Percentiles rank a stretch among this genome's conserved stretches.
Conservation (phyloP, 495 filamentous ascomycete genomes). For the Aspergillus wentii region DNA sequence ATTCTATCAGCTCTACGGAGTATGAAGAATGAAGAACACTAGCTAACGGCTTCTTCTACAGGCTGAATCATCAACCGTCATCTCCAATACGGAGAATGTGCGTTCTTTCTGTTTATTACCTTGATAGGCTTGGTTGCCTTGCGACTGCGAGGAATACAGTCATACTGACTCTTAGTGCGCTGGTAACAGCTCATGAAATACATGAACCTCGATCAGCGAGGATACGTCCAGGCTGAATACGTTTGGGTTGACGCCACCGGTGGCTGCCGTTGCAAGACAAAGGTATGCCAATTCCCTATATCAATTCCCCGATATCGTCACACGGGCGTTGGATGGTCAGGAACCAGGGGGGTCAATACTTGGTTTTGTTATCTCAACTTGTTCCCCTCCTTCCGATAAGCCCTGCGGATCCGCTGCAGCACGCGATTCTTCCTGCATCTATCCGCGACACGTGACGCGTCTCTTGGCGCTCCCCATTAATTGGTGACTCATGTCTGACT, state of each 20-base stretch:
- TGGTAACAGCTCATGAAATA: slow-evolving; percentile 79
- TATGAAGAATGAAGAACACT: slow-evolving; percentile 3
- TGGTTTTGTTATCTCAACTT: slow-evolving; percentile 10
- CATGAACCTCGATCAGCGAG: slow-evolving; percentile 84
- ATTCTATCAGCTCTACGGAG: background rate
- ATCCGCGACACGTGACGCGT: slow-evolving; percentile 32
- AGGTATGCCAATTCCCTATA: slow-evolving; percentile 58
- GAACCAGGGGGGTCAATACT: slow-evolving; percentile 2
- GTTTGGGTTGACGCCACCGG: slow-evolving; percentile 89
- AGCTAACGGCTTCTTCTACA: slow-evolving; percentile 15
- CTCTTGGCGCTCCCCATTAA: slow-evolving; percentile 2
- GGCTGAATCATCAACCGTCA: slow-evolving; percentile 49
- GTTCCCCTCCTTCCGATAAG: slow-evolving; percentile 22
- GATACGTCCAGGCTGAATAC: slow-evolving; percentile 85
- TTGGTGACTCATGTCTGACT: too few relatives aligned
- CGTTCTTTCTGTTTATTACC: too few relatives aligned
- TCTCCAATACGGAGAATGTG: slow-evolving; percentile 70
- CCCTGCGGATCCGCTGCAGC: slow-evolving; percentile 19
- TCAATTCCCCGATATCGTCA: too few relatives aligned
- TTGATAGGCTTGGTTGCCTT: too few relatives aligned
- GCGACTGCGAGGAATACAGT: too few relatives aligned
- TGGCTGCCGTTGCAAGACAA: slow-evolving; percentile 82
- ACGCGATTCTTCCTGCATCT: slow-evolving; percentile 21
- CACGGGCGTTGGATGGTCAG: background rate
- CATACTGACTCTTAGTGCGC: slow-evolving; percentile 33